Base-by-base conservation (phyloP, 1,139 yeast species). In the Kluyveromyces sp. region DNA sequence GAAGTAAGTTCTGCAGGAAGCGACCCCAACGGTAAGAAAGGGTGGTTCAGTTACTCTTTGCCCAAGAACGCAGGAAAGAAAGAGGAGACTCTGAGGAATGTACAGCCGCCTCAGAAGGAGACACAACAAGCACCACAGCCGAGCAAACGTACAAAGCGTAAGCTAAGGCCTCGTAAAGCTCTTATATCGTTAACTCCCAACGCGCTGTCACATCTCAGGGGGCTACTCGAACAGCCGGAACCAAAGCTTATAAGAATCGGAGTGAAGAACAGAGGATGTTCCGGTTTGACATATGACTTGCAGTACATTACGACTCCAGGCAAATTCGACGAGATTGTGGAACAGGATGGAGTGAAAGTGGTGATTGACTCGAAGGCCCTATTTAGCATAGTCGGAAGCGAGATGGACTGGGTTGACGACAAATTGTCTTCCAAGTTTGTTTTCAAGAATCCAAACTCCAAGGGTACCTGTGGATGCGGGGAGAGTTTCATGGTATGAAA, bases 381-480 rank as follows among this genome's bases (percentile, higher is more conserved):
- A 48, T 89, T 92, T 64, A 83, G 94, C 52, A 89, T 92, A 41
- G 95, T 92, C 47, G 98, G 98, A 1, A 83, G 95, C 3, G 95
- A 88, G 66, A 92, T 92, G 98, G 98, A 92, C 67, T 92, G 96
- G 95, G 72, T 86, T 47, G 97, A 92, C 60, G 96, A 92, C 61
- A 88, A 87, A 65, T 71, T 92, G 51, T 78, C 89, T 31, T 81
- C 94, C 15, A 77, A 94, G 60, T 92, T 92, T 63, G 87, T 92
- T 32, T 92, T 92, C 71, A 81, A 75, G 65, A 92, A 92, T 65
- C 98, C 98, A 49, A 92, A 92, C 66, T 83, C 95, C 39, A 92
- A 89, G 69, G 97, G 97, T 29, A 85, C 95, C 44, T 92, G 98
- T 67, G 98, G 98, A 15, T 92, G 98, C 65, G 98, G 97, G 45